phyloP scores from a whole-genome alignment of 345 rosid species.

The Syzygium grande region DNA sequence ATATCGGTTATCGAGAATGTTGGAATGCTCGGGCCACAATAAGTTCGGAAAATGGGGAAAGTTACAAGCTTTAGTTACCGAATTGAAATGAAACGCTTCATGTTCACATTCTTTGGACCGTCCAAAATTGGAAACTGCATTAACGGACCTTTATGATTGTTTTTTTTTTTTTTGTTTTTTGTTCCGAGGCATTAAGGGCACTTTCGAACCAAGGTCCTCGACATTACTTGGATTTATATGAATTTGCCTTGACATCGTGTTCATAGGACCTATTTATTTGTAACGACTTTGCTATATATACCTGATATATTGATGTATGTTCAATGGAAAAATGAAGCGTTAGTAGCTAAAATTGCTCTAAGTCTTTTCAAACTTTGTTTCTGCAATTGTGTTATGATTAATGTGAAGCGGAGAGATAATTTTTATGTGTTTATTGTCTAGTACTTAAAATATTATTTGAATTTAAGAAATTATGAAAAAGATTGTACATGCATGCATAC shows the following conservation, averaged over 20 bases:
- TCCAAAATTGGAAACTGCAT: neutral
- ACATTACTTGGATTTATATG: neutral
- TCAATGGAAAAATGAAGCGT: neutral
- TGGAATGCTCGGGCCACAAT: rapidly evolving
- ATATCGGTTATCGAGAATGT: neutral
- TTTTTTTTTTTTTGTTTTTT: neutral
- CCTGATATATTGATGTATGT: neutral
- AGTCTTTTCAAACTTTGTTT: neutral
- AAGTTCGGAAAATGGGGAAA: neutral
- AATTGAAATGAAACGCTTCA: neutral
- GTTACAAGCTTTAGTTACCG: rapidly evolving
- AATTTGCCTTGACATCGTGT: no score
- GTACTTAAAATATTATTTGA: neutral
- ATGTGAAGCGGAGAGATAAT: rapidly evolving
- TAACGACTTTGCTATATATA: neutral
- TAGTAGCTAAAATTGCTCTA: neutral
- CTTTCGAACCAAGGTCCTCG: rapidly evolving
- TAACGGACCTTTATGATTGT: neutral
- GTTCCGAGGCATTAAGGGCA: neutral
- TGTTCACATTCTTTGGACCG: neutral
- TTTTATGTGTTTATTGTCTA: neutral
- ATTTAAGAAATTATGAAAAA: no score
- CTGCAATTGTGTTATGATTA: neutral
- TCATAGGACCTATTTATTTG: neutral
- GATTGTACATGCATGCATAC: neutral